Conservation (phyloP, 1,284 basidiomycete genomes). For the Boletus sp. region DNA sequence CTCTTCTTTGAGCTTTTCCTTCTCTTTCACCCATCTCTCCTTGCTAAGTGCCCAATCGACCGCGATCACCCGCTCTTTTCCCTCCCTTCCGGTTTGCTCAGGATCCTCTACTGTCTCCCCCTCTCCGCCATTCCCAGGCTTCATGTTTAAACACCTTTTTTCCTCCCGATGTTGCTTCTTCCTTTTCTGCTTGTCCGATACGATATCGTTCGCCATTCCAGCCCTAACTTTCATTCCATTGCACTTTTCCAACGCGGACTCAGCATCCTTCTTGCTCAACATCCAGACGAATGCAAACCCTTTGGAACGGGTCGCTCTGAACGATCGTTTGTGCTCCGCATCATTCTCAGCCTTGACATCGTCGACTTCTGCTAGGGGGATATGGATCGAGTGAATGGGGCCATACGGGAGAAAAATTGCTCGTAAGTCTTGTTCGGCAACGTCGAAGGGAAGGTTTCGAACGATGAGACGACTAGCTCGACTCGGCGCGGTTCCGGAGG, state of each 20-base stretch:
- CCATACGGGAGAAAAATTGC: constrained; percentile 87
- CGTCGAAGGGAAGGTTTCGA: constrained; percentile 84
- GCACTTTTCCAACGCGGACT: constrained; percentile 76
- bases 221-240: constrained; percentile 75
- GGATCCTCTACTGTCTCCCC: constrained; percentile 38
- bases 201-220: constrained; percentile 63
- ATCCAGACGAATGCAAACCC: constrained; percentile 98
- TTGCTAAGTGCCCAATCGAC: constrained; percentile 98
- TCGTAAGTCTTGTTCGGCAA: constrained; percentile 82
- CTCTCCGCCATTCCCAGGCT: constrained; percentile 33
- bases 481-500: constrained; percentile 34
- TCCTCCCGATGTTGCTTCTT: constrained; percentile 63
- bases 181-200: constrained; percentile 72
- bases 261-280: constrained; percentile 81
- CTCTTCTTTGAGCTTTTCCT: constrained; percentile 48
- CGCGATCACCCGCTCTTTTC: constrained; percentile 69
- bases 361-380: constrained; percentile 48
- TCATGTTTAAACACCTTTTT: constrained; percentile 42
- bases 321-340: constrained; percentile 27
- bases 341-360: constrained; percentile 27
- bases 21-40: constrained; percentile 85
- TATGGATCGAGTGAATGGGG: constrained; percentile 81
- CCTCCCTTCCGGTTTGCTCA: constrained; percentile 33
- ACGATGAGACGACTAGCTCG: constrained; percentile 85
- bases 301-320: constrained; percentile 45